Evolutionary conservation across 768 basidiomycete genomes (phyloP), one percentile per base, ranked within the genome.

Genomic region (Tricholomella constricta): DNA sequence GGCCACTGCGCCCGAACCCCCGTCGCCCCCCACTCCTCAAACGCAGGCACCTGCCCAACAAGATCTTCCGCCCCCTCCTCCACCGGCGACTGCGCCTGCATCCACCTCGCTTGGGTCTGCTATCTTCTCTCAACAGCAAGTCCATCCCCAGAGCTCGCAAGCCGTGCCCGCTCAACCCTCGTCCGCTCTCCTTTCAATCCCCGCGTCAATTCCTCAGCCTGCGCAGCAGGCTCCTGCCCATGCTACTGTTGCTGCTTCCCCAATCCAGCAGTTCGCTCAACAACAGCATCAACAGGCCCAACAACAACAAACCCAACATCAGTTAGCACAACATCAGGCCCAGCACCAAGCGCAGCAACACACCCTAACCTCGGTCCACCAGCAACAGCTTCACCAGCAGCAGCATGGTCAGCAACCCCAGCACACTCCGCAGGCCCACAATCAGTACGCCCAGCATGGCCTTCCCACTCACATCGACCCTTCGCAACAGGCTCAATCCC

Each of bases 401-500:
- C 73, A 73, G 26, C 75, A 76, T 35, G 68, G 72, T 38, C 73
- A 72, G 51, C 72, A 72, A 34, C 75, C 75, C 3, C 74, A 75
- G 52, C 78, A 77, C 57, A 60, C 68, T 38, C 78, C 78, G 25
- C 76, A 77, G 49, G 73, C 73, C 38, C 73, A 74, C 46, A 63
- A 79, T 58, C 79, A 83, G 56, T 88, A 86, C 66, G 70, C 82
- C 2, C 87, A 88, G 51, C 87, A 86, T 56, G 81, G 80, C 20
- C 74, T 90, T 15, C 77, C 80, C 1, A 79, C 82, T 2, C 87
- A 88, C 54, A 79, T 88, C 56, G 86, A 89, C 50, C 78, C 84
- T 23, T 64, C 80, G 9, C 82, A 83, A 57, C 77, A 73, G 41
- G 57, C 69, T 29, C 69, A 76, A 44, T 60, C 70, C 10, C 67